Percentiles rank a stretch among this genome's conserved stretches.
These are phyloP conservation scores for Hirsutella minnesotensis DNA, from an alignment of 2,329 filamentous ascomycete genomes.

Conservation along the genomic window DNA sequence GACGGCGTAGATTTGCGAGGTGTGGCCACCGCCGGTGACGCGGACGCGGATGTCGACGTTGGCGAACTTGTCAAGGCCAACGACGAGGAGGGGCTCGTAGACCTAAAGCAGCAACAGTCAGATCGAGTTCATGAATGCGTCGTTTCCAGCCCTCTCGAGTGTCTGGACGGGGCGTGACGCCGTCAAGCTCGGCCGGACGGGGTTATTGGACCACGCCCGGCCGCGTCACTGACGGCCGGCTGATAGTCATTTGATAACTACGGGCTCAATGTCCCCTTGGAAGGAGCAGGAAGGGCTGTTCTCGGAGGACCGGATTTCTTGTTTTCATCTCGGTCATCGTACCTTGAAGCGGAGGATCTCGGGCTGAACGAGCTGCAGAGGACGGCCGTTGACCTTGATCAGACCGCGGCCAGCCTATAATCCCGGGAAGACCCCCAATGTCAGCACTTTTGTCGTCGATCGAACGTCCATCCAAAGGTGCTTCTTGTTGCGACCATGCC, in stretches of 20 bases:
- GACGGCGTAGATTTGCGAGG: constrained; percentile 94
- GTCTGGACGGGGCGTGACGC: neutral
- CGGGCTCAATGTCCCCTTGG: too few relatives aligned
- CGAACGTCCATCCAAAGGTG: neutral
- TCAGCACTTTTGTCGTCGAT: neutral
- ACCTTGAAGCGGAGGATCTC: constrained; percentile 97
- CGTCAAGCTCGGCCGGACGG: neutral
- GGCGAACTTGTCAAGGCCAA: constrained; percentile 95
- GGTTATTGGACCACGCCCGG: too few relatives aligned
- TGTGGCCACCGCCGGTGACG: constrained; percentile 94
- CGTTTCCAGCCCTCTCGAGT: too few relatives aligned
- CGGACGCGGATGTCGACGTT: constrained; percentile 95
- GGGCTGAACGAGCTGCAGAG: constrained; percentile 85
- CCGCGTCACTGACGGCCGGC: too few relatives aligned
- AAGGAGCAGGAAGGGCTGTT: too few relatives aligned
- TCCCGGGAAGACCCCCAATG: neutral
- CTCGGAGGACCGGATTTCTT: neutral
- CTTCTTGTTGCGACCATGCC: neutral
- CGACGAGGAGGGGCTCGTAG: constrained; percentile 96
- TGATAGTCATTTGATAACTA: too few relatives aligned
- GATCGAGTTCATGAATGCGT: too few relatives aligned
- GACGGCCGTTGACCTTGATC: constrained; percentile 97
- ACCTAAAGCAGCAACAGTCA: constrained; percentile 40
- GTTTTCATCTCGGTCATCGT: constrained; percentile 21
- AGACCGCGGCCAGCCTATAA: constrained; percentile 50